Evolutionary conservation across 2,329 filamentous ascomycete genomes (phyloP).

Genomic region (Tothia fuscella): DNA sequence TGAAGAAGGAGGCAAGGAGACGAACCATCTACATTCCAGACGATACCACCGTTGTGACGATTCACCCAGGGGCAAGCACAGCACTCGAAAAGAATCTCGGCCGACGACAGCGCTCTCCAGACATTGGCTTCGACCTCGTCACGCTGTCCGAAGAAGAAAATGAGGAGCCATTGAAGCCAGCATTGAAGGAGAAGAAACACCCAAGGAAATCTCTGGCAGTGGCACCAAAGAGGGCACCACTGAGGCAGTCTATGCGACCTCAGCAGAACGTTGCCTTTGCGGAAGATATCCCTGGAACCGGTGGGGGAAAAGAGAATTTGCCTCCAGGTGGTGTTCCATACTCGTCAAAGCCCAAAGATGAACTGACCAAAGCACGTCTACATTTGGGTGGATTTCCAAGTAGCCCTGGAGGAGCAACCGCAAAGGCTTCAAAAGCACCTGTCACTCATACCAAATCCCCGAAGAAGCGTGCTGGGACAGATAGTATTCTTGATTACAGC

Average conservation of each 20-base stretch:
- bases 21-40: slow-evolving; percentile 41
- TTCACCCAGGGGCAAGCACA: slow-evolving; percentile 35
- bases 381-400: slow-evolving; percentile 4
- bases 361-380: slow-evolving; percentile 4
- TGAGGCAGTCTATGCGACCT: slow-evolving; percentile 13
- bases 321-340: neutral
- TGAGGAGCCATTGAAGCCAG: slow-evolving; percentile 15
- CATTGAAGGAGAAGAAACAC: slow-evolving; percentile 19
- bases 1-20: slow-evolving; percentile 30
- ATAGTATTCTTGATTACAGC: slow-evolving; percentile 8
- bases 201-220: slow-evolving; percentile 31
- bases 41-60: slow-evolving; percentile 39
- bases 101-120: slow-evolving; percentile 22
- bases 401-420: no score
- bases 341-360: slow-evolving; percentile 1
- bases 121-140: slow-evolving; percentile 26
- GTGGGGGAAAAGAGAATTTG: slow-evolving; percentile 49
- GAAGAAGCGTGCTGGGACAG: slow-evolving; percentile 3
- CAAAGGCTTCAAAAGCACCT: slow-evolving; percentile 1
- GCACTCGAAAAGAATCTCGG: slow-evolving; percentile 1
- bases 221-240: slow-evolving; percentile 32
- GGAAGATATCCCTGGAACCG: slow-evolving; percentile 37
- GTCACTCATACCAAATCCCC: slow-evolving; percentile 1
- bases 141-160: slow-evolving; percentile 24
- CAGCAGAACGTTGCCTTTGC: slow-evolving; percentile 30